Percentiles rank a stretch among this genome's conserved stretches.
Conservation (phyloP, 768 basidiomycete genomes). For the Hygrocybe coccinea region DNA sequence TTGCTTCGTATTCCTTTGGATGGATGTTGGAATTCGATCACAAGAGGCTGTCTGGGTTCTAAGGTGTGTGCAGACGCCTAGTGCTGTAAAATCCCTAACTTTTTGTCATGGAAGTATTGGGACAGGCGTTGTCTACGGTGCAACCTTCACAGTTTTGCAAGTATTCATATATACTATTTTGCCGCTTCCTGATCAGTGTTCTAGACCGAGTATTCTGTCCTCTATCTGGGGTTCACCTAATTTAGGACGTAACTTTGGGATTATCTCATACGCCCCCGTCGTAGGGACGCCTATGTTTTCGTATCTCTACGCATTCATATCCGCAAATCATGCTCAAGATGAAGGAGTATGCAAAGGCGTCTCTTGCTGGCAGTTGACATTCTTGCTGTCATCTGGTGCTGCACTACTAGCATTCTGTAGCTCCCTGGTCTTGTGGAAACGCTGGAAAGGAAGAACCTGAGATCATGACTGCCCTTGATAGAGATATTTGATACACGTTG, state of each 20-base stretch:
- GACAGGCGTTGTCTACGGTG: slow-evolving; percentile 65
- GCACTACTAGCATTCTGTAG: slow-evolving; percentile 42
- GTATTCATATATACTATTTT: slow-evolving; percentile 23
- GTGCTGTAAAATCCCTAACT: neutral
- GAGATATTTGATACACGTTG: neutral
- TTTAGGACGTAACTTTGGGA: slow-evolving; percentile 71
- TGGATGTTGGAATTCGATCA: slow-evolving; percentile 42
- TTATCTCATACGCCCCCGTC: slow-evolving; percentile 72
- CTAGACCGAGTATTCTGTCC: slow-evolving; percentile 65
- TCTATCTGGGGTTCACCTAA: slow-evolving; percentile 68
- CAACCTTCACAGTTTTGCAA: slow-evolving; percentile 66
- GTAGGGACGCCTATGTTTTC: slow-evolving; percentile 72
- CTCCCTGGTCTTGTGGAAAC: slow-evolving; percentile 53
- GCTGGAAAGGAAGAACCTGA: slow-evolving; percentile 56
- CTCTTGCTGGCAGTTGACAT: slow-evolving; percentile 64
- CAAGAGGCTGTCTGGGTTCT: slow-evolving; percentile 61
- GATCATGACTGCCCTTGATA: neutral
- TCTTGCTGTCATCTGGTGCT: slow-evolving; percentile 44
- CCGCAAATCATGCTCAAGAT: slow-evolving; percentile 44
- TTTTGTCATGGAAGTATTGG: slow-evolving; percentile 38
- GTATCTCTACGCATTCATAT: slow-evolving; percentile 70
- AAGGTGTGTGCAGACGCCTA: slow-evolving; percentile 43
- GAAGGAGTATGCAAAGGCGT: slow-evolving; percentile 51
- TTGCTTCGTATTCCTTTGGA: slow-evolving; percentile 51
- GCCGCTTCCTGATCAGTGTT: slow-evolving; percentile 1